phyloP scores from a whole-genome alignment of 2,329 filamentous ascomycete species.

The Aspergillus tanneri region DNA sequence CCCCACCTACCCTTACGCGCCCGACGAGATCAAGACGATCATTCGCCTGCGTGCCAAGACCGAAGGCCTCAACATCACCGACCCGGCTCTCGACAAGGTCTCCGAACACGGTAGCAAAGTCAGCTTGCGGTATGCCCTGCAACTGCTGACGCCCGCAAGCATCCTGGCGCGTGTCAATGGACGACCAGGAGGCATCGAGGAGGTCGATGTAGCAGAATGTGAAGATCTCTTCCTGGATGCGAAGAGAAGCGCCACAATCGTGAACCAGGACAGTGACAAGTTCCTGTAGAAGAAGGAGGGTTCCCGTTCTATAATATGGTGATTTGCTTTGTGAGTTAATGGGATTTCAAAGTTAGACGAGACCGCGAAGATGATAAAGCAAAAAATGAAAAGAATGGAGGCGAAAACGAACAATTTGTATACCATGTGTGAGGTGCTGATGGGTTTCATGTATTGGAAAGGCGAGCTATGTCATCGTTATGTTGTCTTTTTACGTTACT shows the following conservation, averaged over 20 bases:
- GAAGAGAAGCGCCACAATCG: constrained; percentile 70
- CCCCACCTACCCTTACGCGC: constrained; percentile 84
- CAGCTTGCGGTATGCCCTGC: constrained; percentile 87
- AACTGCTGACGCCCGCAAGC: constrained; percentile 83
- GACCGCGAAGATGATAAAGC: background rate
- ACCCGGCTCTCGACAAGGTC: constrained; percentile 82
- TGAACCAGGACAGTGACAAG: constrained; percentile 62
- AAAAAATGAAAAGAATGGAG: constrained; percentile 3
- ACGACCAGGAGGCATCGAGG: constrained; percentile 68
- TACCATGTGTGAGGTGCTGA: constrained; percentile 21
- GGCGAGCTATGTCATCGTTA: constrained; percentile 15
- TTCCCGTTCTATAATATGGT: constrained; percentile 1
- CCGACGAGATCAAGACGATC: constrained; percentile 89
- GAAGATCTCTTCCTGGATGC: constrained; percentile 83
- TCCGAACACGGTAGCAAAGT: constrained; percentile 83
- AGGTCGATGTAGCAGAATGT: constrained; percentile 75
- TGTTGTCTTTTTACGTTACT: constrained; percentile 23
- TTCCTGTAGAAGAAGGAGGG: constrained; percentile 53
- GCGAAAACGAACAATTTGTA: constrained; percentile 18
- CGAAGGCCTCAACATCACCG: constrained; percentile 75
- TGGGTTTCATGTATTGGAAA: constrained; percentile 16
- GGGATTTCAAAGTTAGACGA: constrained; percentile 2
- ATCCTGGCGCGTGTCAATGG: constrained; percentile 86
- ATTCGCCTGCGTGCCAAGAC: constrained; percentile 79
- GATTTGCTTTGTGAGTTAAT: constrained; percentile 14